Evolutionary conservation across 495 filamentous ascomycete genomes (phyloP).

Genomic region (Trypethelium eluteriae): DNA sequence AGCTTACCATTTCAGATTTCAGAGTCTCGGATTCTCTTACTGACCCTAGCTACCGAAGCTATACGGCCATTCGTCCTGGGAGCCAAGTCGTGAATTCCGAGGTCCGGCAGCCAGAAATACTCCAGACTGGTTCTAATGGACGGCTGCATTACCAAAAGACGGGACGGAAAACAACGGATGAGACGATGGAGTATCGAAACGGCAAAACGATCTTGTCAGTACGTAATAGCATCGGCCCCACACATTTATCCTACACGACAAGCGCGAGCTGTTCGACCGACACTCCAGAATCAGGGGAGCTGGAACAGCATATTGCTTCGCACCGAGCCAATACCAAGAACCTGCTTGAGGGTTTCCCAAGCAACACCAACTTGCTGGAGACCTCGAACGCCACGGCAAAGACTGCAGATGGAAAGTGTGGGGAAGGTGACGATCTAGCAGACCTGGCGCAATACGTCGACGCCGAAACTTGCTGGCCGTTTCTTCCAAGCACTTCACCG

Average conservation of each 20-base stretch:
- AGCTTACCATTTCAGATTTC: not conserved
- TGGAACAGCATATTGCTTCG: not conserved
- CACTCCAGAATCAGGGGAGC: not conserved
- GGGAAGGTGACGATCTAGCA: not conserved
- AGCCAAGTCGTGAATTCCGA: not conserved
- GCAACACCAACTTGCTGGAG: not conserved
- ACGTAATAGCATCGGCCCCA: not conserved
- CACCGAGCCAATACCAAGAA: not conserved
- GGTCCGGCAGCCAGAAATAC: too few species aligned
- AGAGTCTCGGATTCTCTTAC: not conserved
- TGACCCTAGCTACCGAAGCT: not conserved
- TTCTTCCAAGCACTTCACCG: not conserved
- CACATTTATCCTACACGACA: not conserved
- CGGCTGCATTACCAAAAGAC: not conserved
- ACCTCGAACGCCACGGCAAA: not conserved
- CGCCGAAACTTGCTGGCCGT: not conserved
- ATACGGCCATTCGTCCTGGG: not conserved
- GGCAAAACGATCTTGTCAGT: not conserved
- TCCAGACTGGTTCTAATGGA: not conserved
- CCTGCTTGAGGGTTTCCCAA: not conserved
- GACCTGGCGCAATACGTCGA: not conserved
- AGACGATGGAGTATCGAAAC: not conserved
- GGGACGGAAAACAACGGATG: not conserved
- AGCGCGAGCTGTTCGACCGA: not conserved
- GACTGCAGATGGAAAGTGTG: not conserved